Conservation (phyloP, 345 rosid species). For the Dimocarpus longan region DNA sequence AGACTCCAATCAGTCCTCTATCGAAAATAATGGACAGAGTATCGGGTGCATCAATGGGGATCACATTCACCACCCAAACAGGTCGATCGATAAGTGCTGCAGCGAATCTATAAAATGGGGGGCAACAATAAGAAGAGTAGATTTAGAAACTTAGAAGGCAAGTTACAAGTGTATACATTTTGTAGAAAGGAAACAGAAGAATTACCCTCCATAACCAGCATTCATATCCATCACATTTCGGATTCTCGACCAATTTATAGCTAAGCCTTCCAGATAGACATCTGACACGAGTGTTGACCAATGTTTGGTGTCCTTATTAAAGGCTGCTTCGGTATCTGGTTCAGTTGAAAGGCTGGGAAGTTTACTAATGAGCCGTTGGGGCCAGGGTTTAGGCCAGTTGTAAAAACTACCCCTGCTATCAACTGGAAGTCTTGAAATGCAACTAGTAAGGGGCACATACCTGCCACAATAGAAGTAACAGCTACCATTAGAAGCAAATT, state of each 20-base stretch:
- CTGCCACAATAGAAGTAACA: slow-evolving; percentile 31
- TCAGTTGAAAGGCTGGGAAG: slow-evolving; percentile 51
- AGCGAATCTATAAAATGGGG: slow-evolving; percentile 58
- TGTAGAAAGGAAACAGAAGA: background rate
- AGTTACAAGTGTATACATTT: background rate
- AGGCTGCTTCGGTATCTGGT: slow-evolving; percentile 37
- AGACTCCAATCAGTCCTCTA: slow-evolving; percentile 83
- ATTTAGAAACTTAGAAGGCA: background rate
- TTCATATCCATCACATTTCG: slow-evolving; percentile 94
- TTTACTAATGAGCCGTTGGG: slow-evolving; percentile 61
- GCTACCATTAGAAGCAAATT: background rate
- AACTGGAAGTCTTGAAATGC: slow-evolving; percentile 70
- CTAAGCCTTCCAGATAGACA: slow-evolving; percentile 58
- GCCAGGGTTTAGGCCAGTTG: slow-evolving; percentile 82
- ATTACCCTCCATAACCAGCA: slow-evolving; percentile 94
- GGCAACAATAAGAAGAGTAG: background rate
- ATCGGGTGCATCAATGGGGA: slow-evolving; percentile 62
- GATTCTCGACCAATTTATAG: slow-evolving; percentile 67
- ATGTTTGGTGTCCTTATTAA: slow-evolving; percentile 62
- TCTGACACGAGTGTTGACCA: slow-evolving; percentile 79
- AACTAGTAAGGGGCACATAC: slow-evolving; percentile 68
- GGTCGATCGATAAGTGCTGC: slow-evolving; percentile 73
- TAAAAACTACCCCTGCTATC: slow-evolving; percentile 39
- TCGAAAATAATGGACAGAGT: slow-evolving; percentile 72
- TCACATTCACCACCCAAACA: slow-evolving; percentile 89